A percentile compares a stretch with the other conserved stretches of the same genome.
Conservation (phyloP, 768 basidiomycete genomes). For the Lyophyllum semitale region DNA sequence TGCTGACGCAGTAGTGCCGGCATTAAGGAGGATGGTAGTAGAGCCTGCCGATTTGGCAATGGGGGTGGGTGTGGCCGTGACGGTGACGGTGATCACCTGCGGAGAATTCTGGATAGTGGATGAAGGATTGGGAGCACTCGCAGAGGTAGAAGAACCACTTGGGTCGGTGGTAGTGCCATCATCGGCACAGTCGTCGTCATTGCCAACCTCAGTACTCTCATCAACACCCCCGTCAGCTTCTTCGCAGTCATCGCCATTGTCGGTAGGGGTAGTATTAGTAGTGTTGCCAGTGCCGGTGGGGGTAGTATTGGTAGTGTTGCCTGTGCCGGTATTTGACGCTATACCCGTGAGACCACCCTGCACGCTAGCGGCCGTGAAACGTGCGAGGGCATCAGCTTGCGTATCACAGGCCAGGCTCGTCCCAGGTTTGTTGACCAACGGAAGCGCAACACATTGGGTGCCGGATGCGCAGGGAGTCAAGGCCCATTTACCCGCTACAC, state of each 20-base stretch:
- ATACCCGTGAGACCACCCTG: conserved; percentile 34
- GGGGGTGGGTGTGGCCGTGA: conserved; percentile 10
- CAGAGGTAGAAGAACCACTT: not conserved
- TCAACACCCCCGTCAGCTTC: conserved; percentile 4
- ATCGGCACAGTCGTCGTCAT: conserved; percentile 10
- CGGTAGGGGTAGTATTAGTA: conserved; percentile 1
- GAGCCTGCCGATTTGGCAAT: conserved; percentile 7
- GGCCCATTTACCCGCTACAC: conserved; percentile 39
- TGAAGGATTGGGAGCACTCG: not conserved
- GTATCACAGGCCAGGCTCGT: conserved; percentile 47
- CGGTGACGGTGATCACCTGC: conserved; percentile 1
- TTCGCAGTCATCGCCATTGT: conserved; percentile 10
- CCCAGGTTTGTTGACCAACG: conserved; percentile 48
- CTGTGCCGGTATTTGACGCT: not conserved
- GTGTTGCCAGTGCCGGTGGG: conserved; percentile 10
- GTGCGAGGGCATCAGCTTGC: conserved; percentile 35
- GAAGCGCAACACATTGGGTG: conserved; percentile 49
- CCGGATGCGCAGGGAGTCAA: conserved; percentile 35
- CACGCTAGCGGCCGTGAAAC: conserved; percentile 45
- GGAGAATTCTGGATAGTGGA: conserved; percentile 4
- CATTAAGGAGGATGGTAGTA: not conserved
- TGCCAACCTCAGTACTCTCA: conserved; percentile 11
- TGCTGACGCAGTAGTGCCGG: not conserved
- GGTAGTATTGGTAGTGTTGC: conserved; percentile 6
- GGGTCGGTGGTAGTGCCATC: not conserved